These are phyloP conservation scores for Mesembryanthemum crystallinum DNA, from an alignment of 148 eudicot species.

Conservation along the genomic window DNA sequence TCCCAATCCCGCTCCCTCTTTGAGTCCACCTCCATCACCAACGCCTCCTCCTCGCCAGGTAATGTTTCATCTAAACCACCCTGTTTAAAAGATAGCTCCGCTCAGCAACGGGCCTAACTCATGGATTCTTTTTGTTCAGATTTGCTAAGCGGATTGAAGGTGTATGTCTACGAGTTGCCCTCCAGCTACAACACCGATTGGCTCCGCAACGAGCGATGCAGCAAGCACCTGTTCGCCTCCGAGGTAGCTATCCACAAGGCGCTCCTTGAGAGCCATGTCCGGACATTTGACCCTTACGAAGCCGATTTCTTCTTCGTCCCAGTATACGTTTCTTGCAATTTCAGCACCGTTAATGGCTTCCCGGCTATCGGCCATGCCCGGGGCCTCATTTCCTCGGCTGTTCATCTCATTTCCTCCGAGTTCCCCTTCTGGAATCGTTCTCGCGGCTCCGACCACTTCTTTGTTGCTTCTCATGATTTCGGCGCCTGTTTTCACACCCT, in stretches of 20 bases:
- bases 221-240: conserved; percentile 69
- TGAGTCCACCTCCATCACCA: not conserved
- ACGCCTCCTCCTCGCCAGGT: not conserved
- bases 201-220: conserved; percentile 55
- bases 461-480: conserved; percentile 84
- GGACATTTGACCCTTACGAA: conserved; percentile 59
- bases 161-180: conserved; percentile 73
- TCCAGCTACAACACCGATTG: conserved; percentile 58
- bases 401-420: conserved; percentile 41
- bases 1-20: conserved; percentile 2
- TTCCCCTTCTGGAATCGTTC: conserved; percentile 78
- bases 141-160: conserved; percentile 36
- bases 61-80: not conserved
- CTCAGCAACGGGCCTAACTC: too few species aligned
- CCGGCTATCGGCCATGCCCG: conserved; percentile 83
- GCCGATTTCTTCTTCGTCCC: conserved; percentile 91
- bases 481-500: conserved; percentile 88
- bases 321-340: conserved; percentile 80
- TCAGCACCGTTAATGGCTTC: conserved; percentile 74
- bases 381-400: conserved; percentile 49
- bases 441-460: conserved; percentile 67
- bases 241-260: conserved; percentile 85
- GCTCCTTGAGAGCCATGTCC: conserved; percentile 33
- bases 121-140: conserved; percentile 7
- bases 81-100: not conserved